Evolutionary conservation across 495 filamentous ascomycete genomes (phyloP).

Genomic region (Penicillium verhagenii): DNA sequence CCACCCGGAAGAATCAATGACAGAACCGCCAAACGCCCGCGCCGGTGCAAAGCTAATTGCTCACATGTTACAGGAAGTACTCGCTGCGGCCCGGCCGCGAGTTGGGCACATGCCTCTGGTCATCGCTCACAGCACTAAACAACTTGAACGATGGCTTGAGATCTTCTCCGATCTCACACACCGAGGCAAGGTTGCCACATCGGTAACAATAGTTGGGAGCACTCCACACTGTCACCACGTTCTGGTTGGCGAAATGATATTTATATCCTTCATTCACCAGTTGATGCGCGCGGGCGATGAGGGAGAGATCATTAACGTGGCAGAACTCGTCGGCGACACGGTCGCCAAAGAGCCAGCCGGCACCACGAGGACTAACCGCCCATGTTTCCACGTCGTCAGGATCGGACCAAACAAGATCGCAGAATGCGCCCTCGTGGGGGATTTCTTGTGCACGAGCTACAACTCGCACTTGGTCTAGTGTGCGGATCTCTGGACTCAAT

Average conservation of each 20-base stretch:
- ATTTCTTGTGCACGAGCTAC: conserved; percentile 97
- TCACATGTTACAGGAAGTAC: conserved; percentile 79
- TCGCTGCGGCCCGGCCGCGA: conserved; percentile 81
- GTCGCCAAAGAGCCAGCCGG: conserved; percentile 96
- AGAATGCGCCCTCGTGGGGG: conserved; percentile 96
- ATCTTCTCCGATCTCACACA: conserved; percentile 88
- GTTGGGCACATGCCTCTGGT: conserved; percentile 80
- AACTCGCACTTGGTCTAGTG: conserved; percentile 95
- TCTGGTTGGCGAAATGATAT: conserved; percentile 92
- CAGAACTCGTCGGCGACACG: conserved; percentile 99
- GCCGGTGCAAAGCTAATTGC: conserved; percentile 35
- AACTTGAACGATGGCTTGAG: conserved; percentile 88
- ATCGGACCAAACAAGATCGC: conserved; percentile 97
- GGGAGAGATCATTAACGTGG: conserved; percentile 91
- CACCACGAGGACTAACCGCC: conserved; percentile 92
- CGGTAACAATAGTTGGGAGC: conserved; percentile 99
- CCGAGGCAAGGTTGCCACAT: conserved; percentile 94
- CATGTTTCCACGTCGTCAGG: conserved; percentile 98
- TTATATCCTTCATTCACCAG: conserved; percentile 98
- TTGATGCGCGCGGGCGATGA: conserved; percentile 95
- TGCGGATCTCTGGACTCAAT: conserved; percentile 93
- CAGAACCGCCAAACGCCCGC: conserved; percentile 37
- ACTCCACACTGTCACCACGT: conserved; percentile 98
- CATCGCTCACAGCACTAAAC: conserved; percentile 91
- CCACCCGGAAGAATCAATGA: conserved; percentile 10